phyloP scores from a whole-genome alignment of 345 rosid species.

The Lenwebbia sp. region DNA sequence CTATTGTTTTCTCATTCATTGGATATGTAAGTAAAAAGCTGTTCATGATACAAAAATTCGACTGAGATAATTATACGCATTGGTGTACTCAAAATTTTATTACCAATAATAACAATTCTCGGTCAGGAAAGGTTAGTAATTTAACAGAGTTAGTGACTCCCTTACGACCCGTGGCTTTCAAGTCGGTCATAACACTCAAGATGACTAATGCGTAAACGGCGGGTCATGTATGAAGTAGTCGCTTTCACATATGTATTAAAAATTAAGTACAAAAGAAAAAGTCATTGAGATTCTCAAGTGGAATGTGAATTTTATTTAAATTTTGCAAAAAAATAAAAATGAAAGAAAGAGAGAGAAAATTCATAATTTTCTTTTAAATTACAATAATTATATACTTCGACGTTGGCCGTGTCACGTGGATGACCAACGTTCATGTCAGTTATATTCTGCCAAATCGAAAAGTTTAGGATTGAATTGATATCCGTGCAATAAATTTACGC shows the following conservation, averaged over 20 bases:
- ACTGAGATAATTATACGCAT: background rate
- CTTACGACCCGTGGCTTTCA: background rate
- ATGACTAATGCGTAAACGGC: background rate
- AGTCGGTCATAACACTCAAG: background rate
- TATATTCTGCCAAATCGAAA: background rate
- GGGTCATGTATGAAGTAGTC: background rate
- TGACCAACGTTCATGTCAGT: rapidly evolving
- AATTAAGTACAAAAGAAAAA: background rate
- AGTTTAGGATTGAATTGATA: rapidly evolving
- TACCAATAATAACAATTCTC: background rate
- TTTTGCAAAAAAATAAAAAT: too few relatives aligned
- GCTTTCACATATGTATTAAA: background rate
- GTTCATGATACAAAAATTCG: background rate
- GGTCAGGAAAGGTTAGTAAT: background rate
- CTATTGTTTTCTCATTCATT: background rate
- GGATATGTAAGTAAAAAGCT: background rate
- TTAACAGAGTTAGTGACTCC: background rate
- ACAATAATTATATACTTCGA: rapidly evolving
- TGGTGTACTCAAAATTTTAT: background rate
- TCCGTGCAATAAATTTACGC: rapidly evolving
- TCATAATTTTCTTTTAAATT: background rate
- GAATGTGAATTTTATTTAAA: background rate
- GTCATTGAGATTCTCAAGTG: background rate
- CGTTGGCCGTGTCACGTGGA: background rate
- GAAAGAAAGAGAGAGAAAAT: background rate